Base-by-base conservation (phyloP, 192 early-diverging fungal species). In the Coemansia sp. region DNA sequence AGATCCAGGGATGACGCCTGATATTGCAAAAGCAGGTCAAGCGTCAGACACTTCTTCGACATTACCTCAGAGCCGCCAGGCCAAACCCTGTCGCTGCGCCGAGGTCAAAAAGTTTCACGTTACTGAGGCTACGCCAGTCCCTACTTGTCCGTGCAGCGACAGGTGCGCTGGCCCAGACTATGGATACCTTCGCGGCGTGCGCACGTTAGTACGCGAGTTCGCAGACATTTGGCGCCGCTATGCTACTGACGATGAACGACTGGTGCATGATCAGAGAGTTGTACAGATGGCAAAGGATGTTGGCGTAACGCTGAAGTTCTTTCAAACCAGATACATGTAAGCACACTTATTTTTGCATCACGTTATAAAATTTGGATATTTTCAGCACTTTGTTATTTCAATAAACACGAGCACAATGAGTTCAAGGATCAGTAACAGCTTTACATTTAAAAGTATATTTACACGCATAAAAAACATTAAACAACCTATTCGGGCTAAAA, bases 101-200 rank as follows among this genome's bases (percentile, higher is more conserved):
- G 57, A 36, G n/a, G 34, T 22, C 19, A 36, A 44, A 48, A 21
- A 22, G 21, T 78, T 72, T 59, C 72, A 34, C 40, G 76, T 62
- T 15, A 78, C 66, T 21, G 69, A 72, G 49, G 54, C 74, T 17
- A 64, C 51, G 1, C 60, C 74, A 2, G 31, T 56, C 1, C 68
- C 83, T 17, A 20, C 56, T 11, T 81, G 78, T 57, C 64, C 73
- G 15, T 78, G 60, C 59, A 58, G 72, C 50, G 3, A 42, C 21
- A 64, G 60, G 56, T 75, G 84, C 44, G 66, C 79, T 20, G 74
- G 84, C 1, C 82, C 81, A 1, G 77, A 83, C 60, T 75, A 72
- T 55, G 84, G 84, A 19, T 85, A 85, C 38, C 74, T 85, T 15
- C 69, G 74, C 8, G 84, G 84, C 20, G 59, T 85, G 42, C 72